These are phyloP conservation scores for Rhododendron simsii DNA, from an alignment of 148 eudicot genomes.

Conservation along the genomic window DNA sequence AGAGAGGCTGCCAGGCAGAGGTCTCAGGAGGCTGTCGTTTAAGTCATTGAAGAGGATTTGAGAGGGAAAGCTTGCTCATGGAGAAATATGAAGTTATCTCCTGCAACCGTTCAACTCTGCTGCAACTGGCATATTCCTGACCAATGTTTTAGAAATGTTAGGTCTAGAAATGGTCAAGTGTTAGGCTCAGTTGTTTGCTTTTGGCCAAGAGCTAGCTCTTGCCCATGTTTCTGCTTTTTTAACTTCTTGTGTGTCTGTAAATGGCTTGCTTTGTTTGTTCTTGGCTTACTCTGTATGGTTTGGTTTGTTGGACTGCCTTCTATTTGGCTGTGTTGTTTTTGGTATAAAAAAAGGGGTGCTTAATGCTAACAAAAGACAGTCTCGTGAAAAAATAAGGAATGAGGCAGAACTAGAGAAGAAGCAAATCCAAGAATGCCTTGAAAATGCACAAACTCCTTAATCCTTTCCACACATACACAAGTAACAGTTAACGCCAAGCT, in stretches of 20 bases:
- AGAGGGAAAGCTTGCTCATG: neutral
- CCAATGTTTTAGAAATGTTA: neutral
- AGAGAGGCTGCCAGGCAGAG: neutral
- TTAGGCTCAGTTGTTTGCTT: neutral
- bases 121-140: neutral
- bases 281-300: neutral
- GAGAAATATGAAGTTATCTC: neutral
- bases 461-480: neutral
- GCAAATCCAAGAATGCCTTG: neutral
- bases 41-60: neutral
- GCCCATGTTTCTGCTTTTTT: neutral
- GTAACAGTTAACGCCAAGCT: too few species aligned
- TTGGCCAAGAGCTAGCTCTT: neutral
- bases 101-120: neutral
- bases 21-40: neutral
- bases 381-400: neutral
- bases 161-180: neutral
- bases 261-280: neutral
- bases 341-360: neutral
- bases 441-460: neutral
- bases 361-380: neutral
- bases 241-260: neutral
- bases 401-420: neutral
- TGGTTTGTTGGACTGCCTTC: neutral
- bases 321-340: neutral